A percentile compares a stretch with the other conserved stretches of the same genome.
Conservation (phyloP, 1,284 basidiomycete species). For the Puccinia sorghi region DNA sequence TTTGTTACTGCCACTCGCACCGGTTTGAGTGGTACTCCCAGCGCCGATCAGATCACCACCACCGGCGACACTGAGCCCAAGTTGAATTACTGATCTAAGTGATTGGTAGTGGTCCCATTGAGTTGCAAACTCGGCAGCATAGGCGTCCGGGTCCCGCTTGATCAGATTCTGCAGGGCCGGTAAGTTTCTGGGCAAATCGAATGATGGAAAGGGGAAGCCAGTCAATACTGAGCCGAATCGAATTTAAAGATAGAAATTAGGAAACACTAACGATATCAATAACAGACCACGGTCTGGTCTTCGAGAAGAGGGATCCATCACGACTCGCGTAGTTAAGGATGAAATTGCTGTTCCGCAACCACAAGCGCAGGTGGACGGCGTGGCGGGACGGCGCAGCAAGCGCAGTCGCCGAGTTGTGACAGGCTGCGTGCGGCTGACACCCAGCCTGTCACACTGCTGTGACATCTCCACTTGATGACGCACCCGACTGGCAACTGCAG, state of each 20-base stretch:
- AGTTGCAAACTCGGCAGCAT: conserved; percentile 95
- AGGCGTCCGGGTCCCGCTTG: conserved; percentile 81
- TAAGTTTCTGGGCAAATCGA: conserved; percentile 60
- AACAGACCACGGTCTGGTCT: conserved; percentile 42
- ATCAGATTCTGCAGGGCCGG: conserved; percentile 88
- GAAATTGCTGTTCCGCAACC: not conserved
- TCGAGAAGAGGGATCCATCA: conserved; percentile 36
- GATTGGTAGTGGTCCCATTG: conserved; percentile 97
- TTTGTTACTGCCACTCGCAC: conserved; percentile 30
- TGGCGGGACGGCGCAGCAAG: not conserved
- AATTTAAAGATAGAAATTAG: not conserved
- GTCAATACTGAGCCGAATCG: not conserved
- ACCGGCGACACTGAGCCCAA: conserved; percentile 57
- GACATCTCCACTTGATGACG: not conserved
- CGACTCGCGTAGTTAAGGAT: not conserved
- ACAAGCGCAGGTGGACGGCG: not conserved
- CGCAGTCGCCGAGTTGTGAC: not conserved
- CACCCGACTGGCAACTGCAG: not conserved
- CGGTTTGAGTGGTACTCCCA: conserved; percentile 47
- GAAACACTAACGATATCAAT: conserved; percentile 27
- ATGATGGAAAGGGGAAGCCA: not conserved
- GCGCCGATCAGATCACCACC: conserved; percentile 27
- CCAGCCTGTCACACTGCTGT: not conserved
- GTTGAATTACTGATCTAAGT: conserved; percentile 77
- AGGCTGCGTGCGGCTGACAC: not conserved